These are phyloP conservation scores for Suhomyces chickasaworum DNA, from an alignment of 1,139 yeast species.

Conservation along the genomic window DNA sequence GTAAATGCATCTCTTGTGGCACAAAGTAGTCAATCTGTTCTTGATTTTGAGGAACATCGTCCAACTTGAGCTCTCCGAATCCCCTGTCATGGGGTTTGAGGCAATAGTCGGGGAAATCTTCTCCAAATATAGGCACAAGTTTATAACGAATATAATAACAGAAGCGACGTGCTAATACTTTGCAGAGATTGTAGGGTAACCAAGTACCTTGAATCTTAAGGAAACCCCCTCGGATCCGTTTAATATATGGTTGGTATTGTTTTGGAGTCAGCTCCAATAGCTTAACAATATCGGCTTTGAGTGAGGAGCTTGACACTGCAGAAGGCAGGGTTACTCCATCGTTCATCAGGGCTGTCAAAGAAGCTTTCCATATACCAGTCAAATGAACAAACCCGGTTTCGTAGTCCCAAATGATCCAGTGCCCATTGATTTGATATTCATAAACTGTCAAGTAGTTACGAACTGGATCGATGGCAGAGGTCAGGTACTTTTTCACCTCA, in stretches of 20 bases:
- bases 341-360: slow-evolving; percentile 36
- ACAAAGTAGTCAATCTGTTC: slow-evolving; percentile 10
- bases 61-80: slow-evolving; percentile 62
- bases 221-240: slow-evolving; percentile 87
- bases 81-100: slow-evolving; percentile 65
- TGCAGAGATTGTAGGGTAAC: slow-evolving; percentile 76
- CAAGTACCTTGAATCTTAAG: slow-evolving; percentile 95
- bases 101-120: slow-evolving; percentile 69
- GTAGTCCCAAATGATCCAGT: slow-evolving; percentile 87
- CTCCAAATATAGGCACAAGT: slow-evolving; percentile 80
- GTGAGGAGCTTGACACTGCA: slow-evolving; percentile 29
- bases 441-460: slow-evolving; percentile 71
- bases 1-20: slow-evolving; percentile 5
- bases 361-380: slow-evolving; percentile 88
- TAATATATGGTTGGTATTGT: slow-evolving; percentile 60
- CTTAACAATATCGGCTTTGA: slow-evolving; percentile 77
- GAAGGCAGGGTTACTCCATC: slow-evolving; percentile 11
- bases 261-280: slow-evolving; percentile 74
- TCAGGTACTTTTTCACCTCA: slow-evolving; percentile 67
- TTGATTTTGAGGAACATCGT: slow-evolving; percentile 23
- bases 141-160: slow-evolving; percentile 78
- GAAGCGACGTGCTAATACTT: slow-evolving; percentile 68
- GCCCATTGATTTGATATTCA: slow-evolving; percentile 65
- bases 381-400: slow-evolving; percentile 86
- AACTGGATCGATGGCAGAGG: slow-evolving; percentile 59